Evolutionary conservation across 2,329 filamentous ascomycete genomes (phyloP).

Genomic region (Nigrospora sphaerica): DNA sequence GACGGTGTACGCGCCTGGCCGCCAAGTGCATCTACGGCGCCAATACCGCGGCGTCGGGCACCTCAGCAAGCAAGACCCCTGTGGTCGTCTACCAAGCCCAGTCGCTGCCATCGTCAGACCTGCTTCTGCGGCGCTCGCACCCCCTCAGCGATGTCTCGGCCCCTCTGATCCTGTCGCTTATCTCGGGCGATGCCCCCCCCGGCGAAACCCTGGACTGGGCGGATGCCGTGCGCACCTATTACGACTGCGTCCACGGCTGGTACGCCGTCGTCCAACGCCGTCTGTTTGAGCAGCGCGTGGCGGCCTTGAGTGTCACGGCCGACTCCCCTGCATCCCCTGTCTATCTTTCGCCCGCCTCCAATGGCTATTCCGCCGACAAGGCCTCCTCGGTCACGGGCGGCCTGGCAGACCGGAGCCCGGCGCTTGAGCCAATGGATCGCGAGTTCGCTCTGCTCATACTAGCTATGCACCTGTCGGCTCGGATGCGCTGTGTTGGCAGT

Average conservation of each 20-base stretch:
- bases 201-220: conserved; percentile 25
- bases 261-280: conserved; percentile 31
- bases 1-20: conserved; percentile 22
- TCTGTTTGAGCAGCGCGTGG: conserved; percentile 26
- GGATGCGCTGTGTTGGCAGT: conserved; percentile 27
- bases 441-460: conserved; percentile 31
- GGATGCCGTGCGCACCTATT: conserved; percentile 28
- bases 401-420: conserved; percentile 10
- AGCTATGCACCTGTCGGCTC: conserved; percentile 34
- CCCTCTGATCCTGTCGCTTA: conserved; percentile 29
- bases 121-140: conserved; percentile 17
- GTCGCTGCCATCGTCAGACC: conserved; percentile 15
- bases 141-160: conserved; percentile 26
- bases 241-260: conserved; percentile 34
- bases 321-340: background rate
- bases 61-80: conserved; percentile 13
- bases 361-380: conserved; percentile 7
- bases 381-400: conserved; percentile 3
- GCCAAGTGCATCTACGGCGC: conserved; percentile 24
- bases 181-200: conserved; percentile 20
- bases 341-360: conserved; percentile 4
- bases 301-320: conserved; percentile 7
- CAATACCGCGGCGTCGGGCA: conserved; percentile 15
- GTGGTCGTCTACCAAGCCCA: conserved; percentile 21
- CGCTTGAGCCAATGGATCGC: conserved; percentile 10